Evolutionary conservation across 2,329 filamentous ascomycete species (phyloP).

Genomic region (Teratosphaeria epicoccoides): DNA sequence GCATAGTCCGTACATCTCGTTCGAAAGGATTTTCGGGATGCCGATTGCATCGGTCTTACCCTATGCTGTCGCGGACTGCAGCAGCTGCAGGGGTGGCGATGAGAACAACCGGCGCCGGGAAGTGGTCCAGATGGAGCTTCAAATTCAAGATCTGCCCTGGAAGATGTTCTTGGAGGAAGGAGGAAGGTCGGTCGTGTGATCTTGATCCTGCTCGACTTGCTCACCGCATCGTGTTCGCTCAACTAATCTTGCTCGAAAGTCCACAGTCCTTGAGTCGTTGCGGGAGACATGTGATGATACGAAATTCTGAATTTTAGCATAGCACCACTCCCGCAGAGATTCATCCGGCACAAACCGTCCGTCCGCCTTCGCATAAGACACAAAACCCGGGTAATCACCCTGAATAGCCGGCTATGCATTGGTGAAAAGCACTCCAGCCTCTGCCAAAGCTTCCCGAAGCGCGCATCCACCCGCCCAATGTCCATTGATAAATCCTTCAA

Average conservation of each 20-base stretch:
- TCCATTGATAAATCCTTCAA: slow-evolving; percentile 17
- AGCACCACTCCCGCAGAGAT: slow-evolving; percentile 17
- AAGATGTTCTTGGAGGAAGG: no score
- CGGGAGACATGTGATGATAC: slow-evolving; percentile 17
- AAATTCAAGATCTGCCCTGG: no score
- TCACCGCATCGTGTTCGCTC: neutral
- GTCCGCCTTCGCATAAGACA: slow-evolving; percentile 20
- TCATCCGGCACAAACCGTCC: slow-evolving; percentile 12
- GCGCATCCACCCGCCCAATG: slow-evolving; percentile 18
- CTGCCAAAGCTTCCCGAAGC: slow-evolving; percentile 10
- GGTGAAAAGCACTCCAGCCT: slow-evolving; percentile 13
- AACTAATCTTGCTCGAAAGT: slow-evolving; percentile 21
- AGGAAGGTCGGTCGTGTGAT: no score
- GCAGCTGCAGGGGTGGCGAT: no score
- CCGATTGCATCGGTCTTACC: no score
- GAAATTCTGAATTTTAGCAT: slow-evolving; percentile 17
- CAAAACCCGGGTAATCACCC: slow-evolving; percentile 27
- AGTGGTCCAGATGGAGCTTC: no score
- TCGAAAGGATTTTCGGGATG: no score
- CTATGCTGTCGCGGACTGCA: no score
- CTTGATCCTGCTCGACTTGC: no score
- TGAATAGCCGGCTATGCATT: slow-evolving; percentile 26
- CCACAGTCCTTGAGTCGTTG: slow-evolving; percentile 15
- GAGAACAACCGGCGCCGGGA: no score
- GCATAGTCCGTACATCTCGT: no score